Conservation (phyloP, 352 stramenopile genomes). For the Synura sp. region DNA sequence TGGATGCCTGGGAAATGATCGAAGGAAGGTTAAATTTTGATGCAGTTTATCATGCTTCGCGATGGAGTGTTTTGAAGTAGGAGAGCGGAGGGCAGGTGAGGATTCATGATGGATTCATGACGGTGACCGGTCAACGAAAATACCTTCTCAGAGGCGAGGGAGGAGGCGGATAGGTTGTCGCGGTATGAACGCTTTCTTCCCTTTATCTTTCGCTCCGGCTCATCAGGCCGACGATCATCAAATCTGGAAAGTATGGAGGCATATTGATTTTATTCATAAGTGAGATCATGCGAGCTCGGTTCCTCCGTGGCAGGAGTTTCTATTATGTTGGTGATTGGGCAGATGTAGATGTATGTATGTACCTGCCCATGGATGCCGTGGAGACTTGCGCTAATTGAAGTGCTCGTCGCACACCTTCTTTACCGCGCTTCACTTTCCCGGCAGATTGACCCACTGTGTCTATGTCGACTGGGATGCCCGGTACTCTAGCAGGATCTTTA, state of each 20-base stretch:
- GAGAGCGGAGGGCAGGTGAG: no score
- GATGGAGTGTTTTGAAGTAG: no score
- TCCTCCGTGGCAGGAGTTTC: no score
- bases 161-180: not conserved
- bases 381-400: conserved; percentile 15
- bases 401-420: not conserved
- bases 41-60: no score
- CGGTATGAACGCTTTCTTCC: not conserved
- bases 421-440: not conserved
- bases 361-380: conserved; percentile 26
- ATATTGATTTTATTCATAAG: no score
- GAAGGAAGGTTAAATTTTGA: no score
- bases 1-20: not conserved
- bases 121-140: no score
- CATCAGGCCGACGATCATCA: not conserved
- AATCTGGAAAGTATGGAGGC: no score
- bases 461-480: conserved; percentile 20
- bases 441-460: not conserved
- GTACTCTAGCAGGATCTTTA: not conserved
- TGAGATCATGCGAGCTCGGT: no score
- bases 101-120: no score
- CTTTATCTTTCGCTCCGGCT: not conserved
- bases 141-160: not conserved
- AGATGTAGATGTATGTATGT: no score
- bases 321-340: no score